Evolutionary conservation across 192 early-diverging fungal genomes (phyloP), one percentile per base, ranked within the genome.

Genomic region (Jimgerdemannia flammicorona): DNA sequence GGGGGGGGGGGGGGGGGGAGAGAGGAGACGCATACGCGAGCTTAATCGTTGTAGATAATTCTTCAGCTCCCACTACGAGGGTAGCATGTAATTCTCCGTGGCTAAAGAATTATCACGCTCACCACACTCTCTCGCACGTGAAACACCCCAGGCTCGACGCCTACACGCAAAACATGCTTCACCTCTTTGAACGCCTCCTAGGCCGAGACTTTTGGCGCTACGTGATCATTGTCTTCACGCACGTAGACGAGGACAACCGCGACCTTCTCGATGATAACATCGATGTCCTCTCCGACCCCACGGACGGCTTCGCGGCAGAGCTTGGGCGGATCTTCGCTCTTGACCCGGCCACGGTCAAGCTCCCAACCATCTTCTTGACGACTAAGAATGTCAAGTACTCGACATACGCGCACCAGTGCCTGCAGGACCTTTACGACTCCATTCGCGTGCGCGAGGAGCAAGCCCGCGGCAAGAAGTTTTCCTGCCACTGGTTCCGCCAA

Each of bases 201-300:
- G 86, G 86, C 59, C 77, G 77, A 40, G 80, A 85, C 20, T 87
- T 87, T 49, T 87, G 86, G 86, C 85, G 85, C 68, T 85, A 84
- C 77, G 84, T 85, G 0, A 79, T 85, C 8, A 78, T 87, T 72
- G 86, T 87, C 43, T 87, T 87, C 72, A 87, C 86, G 3, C 84
- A 85, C 76, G 84, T 84, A 11, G 86, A 87, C 66, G 86, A 85
- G 43, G 82, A 85, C 65, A 74, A 75, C 41, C 66, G 77, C 3
- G 86, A 87, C 70, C 78, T 80, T 44, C 72, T 87, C 9, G 82
- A 82, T 11, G 81, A 79, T 2, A 84, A 85, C 68, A 84, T 84
- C 67, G 83, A 85, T n/a, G 83, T 78, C 0, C 65, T 85, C 49
- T 78, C 70, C 14, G 80, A 85, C 65, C 82, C 80, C 11, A 14